Conservation (phyloP, 192 early-diverging fungal genomes). For the Chytriomyces hyalinus region DNA sequence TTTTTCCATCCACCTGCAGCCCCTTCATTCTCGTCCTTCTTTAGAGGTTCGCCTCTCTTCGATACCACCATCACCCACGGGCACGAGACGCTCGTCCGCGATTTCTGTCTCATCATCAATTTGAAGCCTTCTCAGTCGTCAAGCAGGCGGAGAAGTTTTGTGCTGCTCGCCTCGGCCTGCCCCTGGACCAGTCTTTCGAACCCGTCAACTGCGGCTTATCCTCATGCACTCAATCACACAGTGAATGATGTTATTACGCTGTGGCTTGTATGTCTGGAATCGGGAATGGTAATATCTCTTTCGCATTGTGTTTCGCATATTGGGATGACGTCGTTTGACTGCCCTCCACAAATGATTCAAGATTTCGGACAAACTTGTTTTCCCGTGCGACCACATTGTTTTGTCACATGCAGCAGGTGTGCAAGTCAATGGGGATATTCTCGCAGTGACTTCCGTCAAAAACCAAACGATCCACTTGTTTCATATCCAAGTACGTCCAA, state of each 20-base stretch:
- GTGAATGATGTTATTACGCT: slow-evolving; percentile 67
- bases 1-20: too few species aligned
- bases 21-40: too few species aligned
- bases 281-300: slow-evolving; percentile 55
- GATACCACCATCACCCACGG: slow-evolving; percentile 48
- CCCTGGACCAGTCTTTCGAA: background rate
- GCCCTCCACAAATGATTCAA: slow-evolving; percentile 32
- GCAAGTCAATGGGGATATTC: slow-evolving; percentile 61
- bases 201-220: slow-evolving; percentile 34
- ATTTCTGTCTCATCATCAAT: slow-evolving; percentile 71
- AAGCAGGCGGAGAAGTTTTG: background rate
- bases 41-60: slow-evolving; percentile 24
- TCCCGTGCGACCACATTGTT: slow-evolving; percentile 66
- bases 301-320: background rate
- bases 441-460: slow-evolving; percentile 74
- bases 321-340: slow-evolving; percentile 10
- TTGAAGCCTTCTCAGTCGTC: background rate
- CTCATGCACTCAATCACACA: slow-evolving; percentile 58
- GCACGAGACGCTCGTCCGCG: slow-evolving; percentile 57
- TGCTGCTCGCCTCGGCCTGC: background rate
- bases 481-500: slow-evolving; percentile 59
- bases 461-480: slow-evolving; percentile 72
- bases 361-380: slow-evolving; percentile 61
- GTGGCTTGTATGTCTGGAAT: slow-evolving; percentile 63
- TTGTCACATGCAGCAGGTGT: slow-evolving; percentile 72